Evolutionary conservation across 2,329 filamentous ascomycete genomes (phyloP), one percentile per base, ranked within the genome.

Genomic region (Exophiala calicioides): DNA sequence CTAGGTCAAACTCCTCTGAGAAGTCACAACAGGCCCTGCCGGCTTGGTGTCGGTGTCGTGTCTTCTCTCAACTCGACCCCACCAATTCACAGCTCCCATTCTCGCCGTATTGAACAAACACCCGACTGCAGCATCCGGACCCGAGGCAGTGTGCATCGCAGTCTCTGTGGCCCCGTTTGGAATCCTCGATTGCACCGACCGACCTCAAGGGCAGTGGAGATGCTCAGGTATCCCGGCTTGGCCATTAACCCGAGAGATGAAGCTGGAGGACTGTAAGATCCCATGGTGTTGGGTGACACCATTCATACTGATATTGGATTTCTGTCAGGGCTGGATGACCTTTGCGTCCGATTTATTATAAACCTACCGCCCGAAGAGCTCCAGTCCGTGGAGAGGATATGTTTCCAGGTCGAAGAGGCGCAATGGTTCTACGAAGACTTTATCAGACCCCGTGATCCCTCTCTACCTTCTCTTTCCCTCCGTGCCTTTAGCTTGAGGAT

Each of bases 401-500:
- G 91, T 72, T 98, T 98, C 68, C 90, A 97, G 71, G 87, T 98
- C 60, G 93, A 98, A 70, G 94, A 98, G 71, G 93, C 93, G 61
- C 94, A 98, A 82, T 98, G 93, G 93, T 98, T 95, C 71, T 98
- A 98, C 80, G 93, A 98, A 76, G 93, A 98, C 70, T 98, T 98
- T 66, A 89, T 98, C 66, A 88, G 93, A 36, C 90, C 91, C 29
- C 76, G 93, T 55, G 87, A 96, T 68, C 85, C 90, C 41, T 79
- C 79, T 29, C 78, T 98, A 8, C 93, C 93, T 3, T 90, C 86
- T 44, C 85, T 97, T 76, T 82, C 84, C 34, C 78, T 98, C 24
- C 84, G 88, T 58, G 83, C 78, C 40, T 98, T 98, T 69, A 91
- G 88, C 60, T 76, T 95, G 50, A 82, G 85, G 59, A 94, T 98